Evolutionary conservation across 441 rosid species (phyloP).

Genomic region (Eruca vesicaria): DNA sequence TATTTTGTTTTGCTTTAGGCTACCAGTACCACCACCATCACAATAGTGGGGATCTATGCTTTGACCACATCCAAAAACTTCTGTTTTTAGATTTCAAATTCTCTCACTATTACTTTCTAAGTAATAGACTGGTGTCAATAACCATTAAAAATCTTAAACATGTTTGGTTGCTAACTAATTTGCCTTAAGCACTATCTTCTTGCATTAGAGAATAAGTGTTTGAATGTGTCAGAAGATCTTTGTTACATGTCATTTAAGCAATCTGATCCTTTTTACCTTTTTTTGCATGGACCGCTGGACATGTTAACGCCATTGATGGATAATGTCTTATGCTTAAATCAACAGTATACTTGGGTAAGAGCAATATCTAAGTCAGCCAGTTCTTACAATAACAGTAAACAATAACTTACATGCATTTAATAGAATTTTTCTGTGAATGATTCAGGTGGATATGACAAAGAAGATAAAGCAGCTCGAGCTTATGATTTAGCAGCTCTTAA

Average conservation of each 20-base stretch:
- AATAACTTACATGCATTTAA: neutral
- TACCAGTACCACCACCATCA: slow-evolving; percentile 31
- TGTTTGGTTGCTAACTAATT: neutral
- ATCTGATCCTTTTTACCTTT: neutral
- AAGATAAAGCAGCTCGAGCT: slow-evolving; percentile 94
- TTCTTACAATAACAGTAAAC: neutral
- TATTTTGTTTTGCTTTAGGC: slow-evolving; percentile 26
- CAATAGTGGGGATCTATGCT: slow-evolving; percentile 33
- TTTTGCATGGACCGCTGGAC: slow-evolving; percentile 21
- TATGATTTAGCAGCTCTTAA: slow-evolving; percentile 94
- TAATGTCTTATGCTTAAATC: slow-evolving; percentile 14
- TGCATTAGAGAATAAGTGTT: neutral
- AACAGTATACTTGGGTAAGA: slow-evolving; percentile 40
- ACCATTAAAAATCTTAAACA: neutral
- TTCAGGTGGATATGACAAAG: slow-evolving; percentile 95
- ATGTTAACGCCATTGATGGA: slow-evolving; percentile 11
- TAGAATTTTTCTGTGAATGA: neutral
- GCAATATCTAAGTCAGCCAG: neutral
- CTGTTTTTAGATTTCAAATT: slow-evolving; percentile 1
- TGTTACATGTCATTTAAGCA: neutral
- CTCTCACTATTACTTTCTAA: slow-evolving; percentile 25
- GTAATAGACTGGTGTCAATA: neutral
- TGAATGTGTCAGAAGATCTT: neutral
- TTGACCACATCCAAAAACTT: slow-evolving; percentile 29
- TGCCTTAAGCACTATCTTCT: neutral